Base-by-base conservation (phyloP, 148 eudicot genomes). In the Camellia lanceoleosa region DNA sequence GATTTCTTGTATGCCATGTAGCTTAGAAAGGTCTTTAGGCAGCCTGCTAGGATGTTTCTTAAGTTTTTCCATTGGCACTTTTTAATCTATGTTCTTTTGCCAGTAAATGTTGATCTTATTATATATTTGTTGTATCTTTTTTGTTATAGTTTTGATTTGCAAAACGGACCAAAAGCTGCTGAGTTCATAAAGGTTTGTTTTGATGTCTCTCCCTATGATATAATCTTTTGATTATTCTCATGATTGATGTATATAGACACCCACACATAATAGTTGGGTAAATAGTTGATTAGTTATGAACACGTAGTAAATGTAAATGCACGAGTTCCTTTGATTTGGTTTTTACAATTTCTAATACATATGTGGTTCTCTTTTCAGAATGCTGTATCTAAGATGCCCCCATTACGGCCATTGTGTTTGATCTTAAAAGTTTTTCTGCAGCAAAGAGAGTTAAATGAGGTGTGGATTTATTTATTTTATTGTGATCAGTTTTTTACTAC, bases 391-490 rank as follows among this genome's bases (percentile, higher is more conserved):
- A 92, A 81, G 85, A 85, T 93, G 84, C 98, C 99, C 77, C 95
- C 98, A 43, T 81, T 96, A 63, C 89, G 93, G 42, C 99, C 98
- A 60, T 87, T 96, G 84, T 96, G 99, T 86, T 87, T 96, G 86
- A 93, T 96, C 51, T 89, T 96, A 78, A 96, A 96, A 85, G 92
- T 93, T 78, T 96, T 96, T 86, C 83, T 96, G 80, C 99, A 96
- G 85, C 99, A 96, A 87, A 90, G 99, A 84, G 97, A 91, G 86
- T 83, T 96, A 71, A 96, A 93, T 79, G 98, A 96, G 97, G 99
- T 93, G 38, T 55, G 68, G 41, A 15, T 43, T 66, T 44, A 15
- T 19, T 46, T 61, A 23, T 3, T 3, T 74, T 84, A 42, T 68
- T 4, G 3, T 2, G 42, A 38, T 76, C 67, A 73, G 52, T 43